Conservation (phyloP, 345 rosid species). For the Citrus sp. region DNA sequence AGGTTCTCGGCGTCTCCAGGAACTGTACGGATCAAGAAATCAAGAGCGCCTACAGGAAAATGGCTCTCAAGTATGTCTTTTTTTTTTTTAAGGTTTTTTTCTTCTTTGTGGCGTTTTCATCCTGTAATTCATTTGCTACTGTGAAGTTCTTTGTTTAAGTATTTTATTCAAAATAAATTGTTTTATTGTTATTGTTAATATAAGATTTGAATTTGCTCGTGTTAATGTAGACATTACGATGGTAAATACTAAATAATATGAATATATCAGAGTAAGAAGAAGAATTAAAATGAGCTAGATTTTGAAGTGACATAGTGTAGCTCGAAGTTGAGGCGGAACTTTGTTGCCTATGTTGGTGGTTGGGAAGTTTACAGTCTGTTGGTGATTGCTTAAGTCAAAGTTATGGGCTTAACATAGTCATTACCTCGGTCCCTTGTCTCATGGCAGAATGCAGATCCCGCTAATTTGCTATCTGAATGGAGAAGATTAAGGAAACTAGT, state of each 20-base stretch:
- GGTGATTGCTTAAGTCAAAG: neutral
- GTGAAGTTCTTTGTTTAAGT: neutral
- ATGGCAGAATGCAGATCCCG: neutral
- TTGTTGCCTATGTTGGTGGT: neutral
- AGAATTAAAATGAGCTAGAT: neutral
- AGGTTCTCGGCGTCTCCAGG: constrained; percentile 69
- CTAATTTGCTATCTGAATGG: neutral
- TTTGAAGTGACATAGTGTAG: neutral
- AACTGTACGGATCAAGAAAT: constrained; percentile 93
- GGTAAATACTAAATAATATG: too few relatives aligned
- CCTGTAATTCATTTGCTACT: neutral
- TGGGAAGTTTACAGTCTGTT: neutral
- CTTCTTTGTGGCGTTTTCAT: neutral
- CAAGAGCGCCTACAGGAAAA: constrained; percentile 80
- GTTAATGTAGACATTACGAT: neutral
- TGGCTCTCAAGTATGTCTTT: constrained; percentile 84
- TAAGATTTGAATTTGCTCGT: neutral
- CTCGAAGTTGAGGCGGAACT: neutral
- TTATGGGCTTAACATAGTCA: neutral
- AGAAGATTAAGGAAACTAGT: neutral
- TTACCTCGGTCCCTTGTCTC: neutral
- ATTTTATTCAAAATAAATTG: neutral
- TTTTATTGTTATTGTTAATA: neutral
- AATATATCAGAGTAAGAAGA: neutral
- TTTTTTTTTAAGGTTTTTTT: neutral